Base-by-base conservation (phyloP, 2,329 filamentous ascomycete genomes). In the Pseudocercospora musae region DNA sequence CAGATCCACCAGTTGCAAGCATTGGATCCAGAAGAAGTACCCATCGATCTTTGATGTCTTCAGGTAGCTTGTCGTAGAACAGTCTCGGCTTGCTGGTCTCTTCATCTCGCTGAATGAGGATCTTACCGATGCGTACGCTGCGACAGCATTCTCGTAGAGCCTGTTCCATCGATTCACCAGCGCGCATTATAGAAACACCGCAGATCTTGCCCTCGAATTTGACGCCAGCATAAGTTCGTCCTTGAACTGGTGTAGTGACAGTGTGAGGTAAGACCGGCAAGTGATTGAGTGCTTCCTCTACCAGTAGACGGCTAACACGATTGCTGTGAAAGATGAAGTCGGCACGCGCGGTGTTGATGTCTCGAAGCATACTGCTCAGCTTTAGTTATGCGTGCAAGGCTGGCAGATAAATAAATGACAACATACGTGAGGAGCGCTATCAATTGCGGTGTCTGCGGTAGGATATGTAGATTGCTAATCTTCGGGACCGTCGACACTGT, bases 271-370 rank as follows among this genome's bases (percentile, higher is more conserved):
- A 87, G 18, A 96, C 92, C 1, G 95, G 95, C 46, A 99, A 85
- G 77, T 99, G 95, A 78, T 99, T 99, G 59, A 99, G 83, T 3
- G 95, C 95, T 79, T 99, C 95, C 78, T 99, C 95, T 44, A 99
- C 95, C 6, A 99, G 85, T 46, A 99, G 84, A 31, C 95, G 91
- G 76, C 98, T 98, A 76, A 99, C 98, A 63, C 95, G 88, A 79
- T 99, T 99, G 48, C 93, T 96, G 81, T 98, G 96, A 80, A 99
- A 99, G 75, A 99, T 97, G 77, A 99, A 99, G 78, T 99, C 95
- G 66, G 92, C 95, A 62, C 95, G 90, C 60, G 89, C 87, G 5
- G 95, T 99, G 69, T 89, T 85, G 77, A 90, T 91, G 78, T 96
- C 92, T 71, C 95, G 89, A 75, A 99, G 98, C 85, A 97, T 97